Conservation (phyloP, 768 basidiomycete genomes). For the Calocybe cyanea region DNA sequence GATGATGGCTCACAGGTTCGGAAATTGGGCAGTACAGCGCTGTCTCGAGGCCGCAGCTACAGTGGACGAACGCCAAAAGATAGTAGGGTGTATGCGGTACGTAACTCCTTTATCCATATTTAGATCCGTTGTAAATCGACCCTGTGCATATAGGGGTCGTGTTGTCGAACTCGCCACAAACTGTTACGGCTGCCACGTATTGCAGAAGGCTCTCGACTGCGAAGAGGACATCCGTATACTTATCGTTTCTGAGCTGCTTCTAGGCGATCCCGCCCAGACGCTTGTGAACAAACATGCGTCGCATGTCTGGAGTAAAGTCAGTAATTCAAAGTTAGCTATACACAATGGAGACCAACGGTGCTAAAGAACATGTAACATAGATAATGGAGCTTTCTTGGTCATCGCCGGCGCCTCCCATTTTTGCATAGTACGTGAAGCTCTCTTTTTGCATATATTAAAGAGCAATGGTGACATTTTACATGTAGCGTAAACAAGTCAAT, state of each 20-base stretch:
- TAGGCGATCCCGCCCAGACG: constrained; percentile 82
- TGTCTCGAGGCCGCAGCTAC: constrained; percentile 80
- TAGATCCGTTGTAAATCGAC: neutral
- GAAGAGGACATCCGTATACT: constrained; percentile 82
- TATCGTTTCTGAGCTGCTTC: constrained; percentile 80
- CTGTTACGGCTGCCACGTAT: constrained; percentile 85
- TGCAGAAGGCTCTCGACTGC: constrained; percentile 88
- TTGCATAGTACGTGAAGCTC: constrained; percentile 67
- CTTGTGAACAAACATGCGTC: constrained; percentile 89
- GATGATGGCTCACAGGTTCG: constrained; percentile 95
- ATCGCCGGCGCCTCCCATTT: constrained; percentile 83
- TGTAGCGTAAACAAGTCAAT: constrained; percentile 80
- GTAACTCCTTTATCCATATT: constrained; percentile 12
- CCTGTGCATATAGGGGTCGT: constrained; percentile 51
- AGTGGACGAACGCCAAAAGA: constrained; percentile 71
- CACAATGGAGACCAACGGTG: too few species aligned
- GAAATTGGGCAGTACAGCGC: constrained; percentile 89
- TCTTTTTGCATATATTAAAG: neutral
- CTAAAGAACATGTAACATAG: constrained; percentile 26
- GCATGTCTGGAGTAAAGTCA: constrained; percentile 89
- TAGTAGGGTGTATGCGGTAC: constrained; percentile 84
- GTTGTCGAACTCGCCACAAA: constrained; percentile 86
- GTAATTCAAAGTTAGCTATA: neutral
- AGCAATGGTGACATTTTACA: constrained; percentile 5
- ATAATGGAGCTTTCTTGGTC: constrained; percentile 92